Conservation (phyloP, 2,329 filamentous ascomycete species). For the Tympanopsis confertula region DNA sequence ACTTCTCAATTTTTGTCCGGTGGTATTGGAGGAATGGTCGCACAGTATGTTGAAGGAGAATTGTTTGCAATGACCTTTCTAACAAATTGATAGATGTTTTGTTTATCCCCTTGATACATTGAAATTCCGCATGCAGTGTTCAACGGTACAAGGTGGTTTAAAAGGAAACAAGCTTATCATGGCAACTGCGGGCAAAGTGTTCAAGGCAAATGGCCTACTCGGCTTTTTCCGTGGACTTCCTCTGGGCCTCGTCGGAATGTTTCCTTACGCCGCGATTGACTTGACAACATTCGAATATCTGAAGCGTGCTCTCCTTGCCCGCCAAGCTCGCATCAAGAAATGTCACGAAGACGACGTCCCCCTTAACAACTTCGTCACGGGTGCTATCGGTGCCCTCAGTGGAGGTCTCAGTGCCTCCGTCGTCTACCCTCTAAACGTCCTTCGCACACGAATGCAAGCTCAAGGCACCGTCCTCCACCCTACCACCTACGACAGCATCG, state of each 20-base stretch:
- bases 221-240: slow-evolving; percentile 58
- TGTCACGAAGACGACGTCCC: slow-evolving; percentile 50
- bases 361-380: slow-evolving; percentile 46
- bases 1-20: slow-evolving; percentile 54
- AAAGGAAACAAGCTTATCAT: slow-evolving; percentile 51
- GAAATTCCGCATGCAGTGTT: slow-evolving; percentile 56
- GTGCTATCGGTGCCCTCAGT: slow-evolving; percentile 53
- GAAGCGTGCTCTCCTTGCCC: slow-evolving; percentile 42
- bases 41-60: slow-evolving; percentile 33
- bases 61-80: slow-evolving; percentile 1
- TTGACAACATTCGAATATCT: slow-evolving; percentile 57
- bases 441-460: slow-evolving; percentile 52
- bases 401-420: slow-evolving; percentile 53
- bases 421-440: slow-evolving; percentile 56
- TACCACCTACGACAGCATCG: slow-evolving; percentile 50
- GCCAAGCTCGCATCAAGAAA: slow-evolving; percentile 39
- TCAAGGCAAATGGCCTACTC: slow-evolving; percentile 39
- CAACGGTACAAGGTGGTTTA: slow-evolving; percentile 52
- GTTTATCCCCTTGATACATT: slow-evolving; percentile 56
- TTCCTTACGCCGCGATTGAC: slow-evolving; percentile 59
- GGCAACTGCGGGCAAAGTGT: slow-evolving; percentile 53
- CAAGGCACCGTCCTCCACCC: slow-evolving; percentile 56
- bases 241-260: slow-evolving; percentile 57
- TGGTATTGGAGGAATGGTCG: slow-evolving; percentile 55
- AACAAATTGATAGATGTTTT: slow-evolving; percentile 29